Percentiles rank a stretch among this genome's conserved stretches.
phyloP scores from a whole-genome alignment of 768 basidiomycete species.

The Boletus pseudo-olivaceus region DNA sequence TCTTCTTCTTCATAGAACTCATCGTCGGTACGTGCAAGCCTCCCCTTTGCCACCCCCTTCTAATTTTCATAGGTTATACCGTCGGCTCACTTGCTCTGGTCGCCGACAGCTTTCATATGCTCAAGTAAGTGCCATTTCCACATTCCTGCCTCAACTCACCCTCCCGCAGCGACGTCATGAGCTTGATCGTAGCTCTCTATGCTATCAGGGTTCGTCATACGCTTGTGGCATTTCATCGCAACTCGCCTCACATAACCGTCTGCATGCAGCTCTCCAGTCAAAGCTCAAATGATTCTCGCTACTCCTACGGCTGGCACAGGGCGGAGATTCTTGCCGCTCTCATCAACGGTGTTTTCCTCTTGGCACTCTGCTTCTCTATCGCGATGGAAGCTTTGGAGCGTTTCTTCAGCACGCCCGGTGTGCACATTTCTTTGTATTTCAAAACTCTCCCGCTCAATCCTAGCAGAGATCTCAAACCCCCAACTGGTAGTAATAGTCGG shows the following conservation, averaged over 20 bases:
- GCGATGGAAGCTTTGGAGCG: slow-evolving; percentile 87
- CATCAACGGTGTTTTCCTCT: slow-evolving; percentile 93
- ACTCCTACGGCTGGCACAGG: slow-evolving; percentile 99
- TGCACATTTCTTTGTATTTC: slow-evolving; percentile 5
- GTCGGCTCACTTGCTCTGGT: slow-evolving; percentile 94
- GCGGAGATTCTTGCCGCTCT: slow-evolving; percentile 95
- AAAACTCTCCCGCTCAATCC: slow-evolving; percentile 1
- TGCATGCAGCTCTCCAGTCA: slow-evolving; percentile 57
- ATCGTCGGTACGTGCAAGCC: slow-evolving; percentile 54
- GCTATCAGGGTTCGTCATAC: slow-evolving; percentile 66
- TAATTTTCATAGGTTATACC: slow-evolving; percentile 67
- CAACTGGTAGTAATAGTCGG: slow-evolving; percentile 89
- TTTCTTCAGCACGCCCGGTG: slow-evolving; percentile 82
- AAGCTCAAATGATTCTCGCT: slow-evolving; percentile 61
- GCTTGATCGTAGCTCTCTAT: slow-evolving; percentile 90
- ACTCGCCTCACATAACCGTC: neutral
- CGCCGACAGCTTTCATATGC: slow-evolving; percentile 98
- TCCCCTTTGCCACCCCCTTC: slow-evolving; percentile 5
- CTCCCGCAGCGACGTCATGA: slow-evolving; percentile 84
- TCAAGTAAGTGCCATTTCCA: slow-evolving; percentile 62
- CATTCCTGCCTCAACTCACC: slow-evolving; percentile 10
- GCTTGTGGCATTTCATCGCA: slow-evolving; percentile 3
- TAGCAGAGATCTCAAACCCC: slow-evolving; percentile 82
- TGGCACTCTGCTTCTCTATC: slow-evolving; percentile 96
- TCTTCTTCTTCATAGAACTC: slow-evolving; percentile 87